phyloP scores from a whole-genome alignment of 495 filamentous ascomycete species.

The Staphylotrichum longicolle region DNA sequence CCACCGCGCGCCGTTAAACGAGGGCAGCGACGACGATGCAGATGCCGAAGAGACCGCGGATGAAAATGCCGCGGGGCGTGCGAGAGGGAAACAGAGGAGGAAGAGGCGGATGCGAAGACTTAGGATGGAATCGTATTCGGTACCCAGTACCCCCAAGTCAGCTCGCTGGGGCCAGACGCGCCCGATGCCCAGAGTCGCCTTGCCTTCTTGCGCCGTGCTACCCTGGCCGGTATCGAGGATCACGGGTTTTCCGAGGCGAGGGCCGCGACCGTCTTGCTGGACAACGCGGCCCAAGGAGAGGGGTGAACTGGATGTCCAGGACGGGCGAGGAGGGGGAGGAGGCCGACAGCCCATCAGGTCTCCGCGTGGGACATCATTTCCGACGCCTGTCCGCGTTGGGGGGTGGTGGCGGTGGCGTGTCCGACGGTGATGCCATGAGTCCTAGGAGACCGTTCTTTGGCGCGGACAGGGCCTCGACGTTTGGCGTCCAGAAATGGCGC shows the following conservation, averaged over 20 bases:
- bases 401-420: slow-evolving; percentile 37
- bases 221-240: slow-evolving; percentile 65
- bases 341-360: slow-evolving; percentile 48
- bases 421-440: slow-evolving; percentile 52
- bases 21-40: slow-evolving; percentile 67
- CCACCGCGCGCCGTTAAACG: slow-evolving; percentile 52
- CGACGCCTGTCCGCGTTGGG: slow-evolving; percentile 71
- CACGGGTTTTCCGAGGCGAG: slow-evolving; percentile 80
- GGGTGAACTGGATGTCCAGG: slow-evolving; percentile 50
- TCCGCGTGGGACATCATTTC: slow-evolving; percentile 68
- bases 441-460: slow-evolving; percentile 51
- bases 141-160: slow-evolving; percentile 39
- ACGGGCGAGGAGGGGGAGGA: slow-evolving; percentile 38
- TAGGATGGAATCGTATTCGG: slow-evolving; percentile 47
- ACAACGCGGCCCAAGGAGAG: slow-evolving; percentile 55
- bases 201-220: slow-evolving; percentile 64
- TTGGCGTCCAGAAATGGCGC: slow-evolving; percentile 81
- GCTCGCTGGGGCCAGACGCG: slow-evolving; percentile 30
- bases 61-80: slow-evolving; percentile 49
- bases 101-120: slow-evolving; percentile 55
- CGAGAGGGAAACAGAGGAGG: slow-evolving; percentile 46
- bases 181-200: slow-evolving; percentile 36
- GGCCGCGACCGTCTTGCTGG: slow-evolving; percentile 67
- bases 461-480: slow-evolving; percentile 68
- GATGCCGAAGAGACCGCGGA: slow-evolving; percentile 72